phyloP scores from a whole-genome alignment of 208 protist genomes.

The Leptomonas pyrrhocoris region DNA sequence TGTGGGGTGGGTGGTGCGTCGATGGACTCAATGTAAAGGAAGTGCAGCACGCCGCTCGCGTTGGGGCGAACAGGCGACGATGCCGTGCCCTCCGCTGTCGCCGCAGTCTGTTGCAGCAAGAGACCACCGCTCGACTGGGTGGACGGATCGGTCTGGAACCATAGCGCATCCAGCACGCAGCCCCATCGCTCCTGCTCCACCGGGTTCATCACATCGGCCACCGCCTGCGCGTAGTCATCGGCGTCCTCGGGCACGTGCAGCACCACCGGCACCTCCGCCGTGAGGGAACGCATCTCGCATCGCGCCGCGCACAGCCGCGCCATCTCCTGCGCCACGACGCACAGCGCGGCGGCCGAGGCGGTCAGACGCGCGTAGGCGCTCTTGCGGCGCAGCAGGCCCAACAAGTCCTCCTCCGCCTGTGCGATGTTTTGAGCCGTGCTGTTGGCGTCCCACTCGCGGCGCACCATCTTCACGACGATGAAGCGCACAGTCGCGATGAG shows the following conservation, averaged over 20 bases:
- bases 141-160: conserved; percentile 72
- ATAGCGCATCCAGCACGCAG: conserved; percentile 68
- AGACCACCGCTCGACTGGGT: conserved; percentile 52
- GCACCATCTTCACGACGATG: conserved; percentile 36
- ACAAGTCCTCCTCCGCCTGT: conserved; percentile 24
- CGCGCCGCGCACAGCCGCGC: conserved; percentile 21
- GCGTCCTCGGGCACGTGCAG: conserved; percentile 35
- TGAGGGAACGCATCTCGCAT: conserved; percentile 13
- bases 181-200: conserved; percentile 62
- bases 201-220: conserved; percentile 34
- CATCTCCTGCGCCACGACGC: conserved; percentile 37
- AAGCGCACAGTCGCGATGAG: conserved; percentile 36
- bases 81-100: conserved; percentile 10
- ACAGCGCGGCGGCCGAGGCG: conserved; percentile 29
- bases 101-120: conserved; percentile 24
- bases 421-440: conserved; percentile 22
- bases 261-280: conserved; percentile 30
- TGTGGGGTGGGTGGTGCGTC: conserved; percentile 26
- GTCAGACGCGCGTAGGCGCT: conserved; percentile 10
- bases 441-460: conserved; percentile 27
- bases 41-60: conserved; percentile 26
- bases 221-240: conserved; percentile 32
- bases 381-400: conserved; percentile 11
- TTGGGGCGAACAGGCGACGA: conserved; percentile 2
- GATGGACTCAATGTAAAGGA: conserved; percentile 47